Evolutionary conservation across 495 filamentous ascomycete genomes (phyloP).

Genomic region (Sphaerosporella brunnea): DNA sequence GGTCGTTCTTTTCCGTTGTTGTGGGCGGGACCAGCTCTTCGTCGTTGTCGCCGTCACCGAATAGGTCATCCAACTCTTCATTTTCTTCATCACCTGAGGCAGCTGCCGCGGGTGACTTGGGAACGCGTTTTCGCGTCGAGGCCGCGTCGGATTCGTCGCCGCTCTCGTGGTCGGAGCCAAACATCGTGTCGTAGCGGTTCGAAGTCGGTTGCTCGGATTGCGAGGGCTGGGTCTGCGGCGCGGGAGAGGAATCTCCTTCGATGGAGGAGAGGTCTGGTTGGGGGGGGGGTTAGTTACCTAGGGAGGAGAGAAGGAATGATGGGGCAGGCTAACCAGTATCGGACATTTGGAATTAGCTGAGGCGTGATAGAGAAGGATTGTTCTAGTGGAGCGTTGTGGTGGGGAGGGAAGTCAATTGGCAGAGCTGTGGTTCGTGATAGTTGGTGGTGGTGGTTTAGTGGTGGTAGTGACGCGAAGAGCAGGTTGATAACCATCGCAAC

Average conservation of each 20-base stretch:
- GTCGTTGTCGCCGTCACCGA: conserved; percentile 25
- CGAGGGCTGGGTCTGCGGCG: neutral
- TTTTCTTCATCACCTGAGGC: conserved; percentile 29
- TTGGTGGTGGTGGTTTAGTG: too few species aligned
- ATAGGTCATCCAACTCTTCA: conserved; percentile 26
- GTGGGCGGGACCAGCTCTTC: too few species aligned
- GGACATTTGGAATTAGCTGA: too few species aligned
- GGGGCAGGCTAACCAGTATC: too few species aligned
- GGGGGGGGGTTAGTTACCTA: too few species aligned
- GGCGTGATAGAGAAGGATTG: too few species aligned
- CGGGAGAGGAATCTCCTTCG: neutral
- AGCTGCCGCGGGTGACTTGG: conserved; percentile 13
- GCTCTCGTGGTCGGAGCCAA: conserved; percentile 23
- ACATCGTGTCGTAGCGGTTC: conserved; percentile 26
- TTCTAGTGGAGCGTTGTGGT: too few species aligned
- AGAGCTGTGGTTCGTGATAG: too few species aligned
- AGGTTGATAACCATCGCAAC: too few species aligned
- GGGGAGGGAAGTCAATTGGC: too few species aligned
- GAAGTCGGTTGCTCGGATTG: conserved; percentile 17
- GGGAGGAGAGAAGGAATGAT: too few species aligned
- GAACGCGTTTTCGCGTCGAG: neutral
- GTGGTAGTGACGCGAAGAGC: too few species aligned
- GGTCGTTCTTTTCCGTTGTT: conserved; percentile 24
- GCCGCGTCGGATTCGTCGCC: conserved; percentile 4
- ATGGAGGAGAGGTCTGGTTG: conserved; percentile 5